Evolutionary conservation across 192 early-diverging fungal species (phyloP).

Genomic region (Podila minutissima): DNA sequence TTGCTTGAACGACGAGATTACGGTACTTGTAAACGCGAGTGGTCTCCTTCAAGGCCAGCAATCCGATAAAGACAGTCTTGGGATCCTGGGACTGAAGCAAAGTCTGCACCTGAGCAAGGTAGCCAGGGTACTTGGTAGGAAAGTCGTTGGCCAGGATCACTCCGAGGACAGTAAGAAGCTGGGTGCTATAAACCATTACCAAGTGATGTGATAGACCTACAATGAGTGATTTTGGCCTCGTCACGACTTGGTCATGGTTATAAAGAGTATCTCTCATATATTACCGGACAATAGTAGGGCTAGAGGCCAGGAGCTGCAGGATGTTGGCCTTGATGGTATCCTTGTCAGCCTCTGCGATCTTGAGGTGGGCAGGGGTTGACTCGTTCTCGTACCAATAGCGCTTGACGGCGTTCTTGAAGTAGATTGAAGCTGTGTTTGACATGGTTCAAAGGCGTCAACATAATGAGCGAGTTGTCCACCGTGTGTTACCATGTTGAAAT

Average conservation of each 20-base stretch:
- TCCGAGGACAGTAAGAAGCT: slow-evolving; percentile 81
- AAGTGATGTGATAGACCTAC: not conserved
- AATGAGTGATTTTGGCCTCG: no score
- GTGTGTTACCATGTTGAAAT: no score
- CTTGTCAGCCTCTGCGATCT: slow-evolving; percentile 78
- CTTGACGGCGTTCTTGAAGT: slow-evolving; percentile 47
- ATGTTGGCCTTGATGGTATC: slow-evolving; percentile 76
- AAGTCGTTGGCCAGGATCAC: slow-evolving; percentile 83
- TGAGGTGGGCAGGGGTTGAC: slow-evolving; percentile 55
- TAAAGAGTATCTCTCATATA: not conserved
- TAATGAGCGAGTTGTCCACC: not conserved
- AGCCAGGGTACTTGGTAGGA: slow-evolving; percentile 83
- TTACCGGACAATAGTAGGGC: slow-evolving; percentile 79
- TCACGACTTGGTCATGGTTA: not conserved
- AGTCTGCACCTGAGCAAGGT: slow-evolving; percentile 70
- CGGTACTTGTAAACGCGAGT: slow-evolving; percentile 80
- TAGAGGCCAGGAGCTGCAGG: slow-evolving; percentile 74
- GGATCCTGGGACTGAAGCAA: slow-evolving; percentile 73
- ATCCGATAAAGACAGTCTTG: slow-evolving; percentile 77
- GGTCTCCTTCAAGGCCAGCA: slow-evolving; percentile 82
- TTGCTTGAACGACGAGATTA: not conserved
- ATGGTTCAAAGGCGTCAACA: not conserved
- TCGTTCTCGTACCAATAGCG: slow-evolving; percentile 51
- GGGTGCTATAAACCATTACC: slow-evolving; percentile 55
- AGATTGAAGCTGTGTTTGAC: slow-evolving; percentile 25